Base-by-base conservation (phyloP, 495 filamentous ascomycete species). In the Cercophora newfieldiana region DNA sequence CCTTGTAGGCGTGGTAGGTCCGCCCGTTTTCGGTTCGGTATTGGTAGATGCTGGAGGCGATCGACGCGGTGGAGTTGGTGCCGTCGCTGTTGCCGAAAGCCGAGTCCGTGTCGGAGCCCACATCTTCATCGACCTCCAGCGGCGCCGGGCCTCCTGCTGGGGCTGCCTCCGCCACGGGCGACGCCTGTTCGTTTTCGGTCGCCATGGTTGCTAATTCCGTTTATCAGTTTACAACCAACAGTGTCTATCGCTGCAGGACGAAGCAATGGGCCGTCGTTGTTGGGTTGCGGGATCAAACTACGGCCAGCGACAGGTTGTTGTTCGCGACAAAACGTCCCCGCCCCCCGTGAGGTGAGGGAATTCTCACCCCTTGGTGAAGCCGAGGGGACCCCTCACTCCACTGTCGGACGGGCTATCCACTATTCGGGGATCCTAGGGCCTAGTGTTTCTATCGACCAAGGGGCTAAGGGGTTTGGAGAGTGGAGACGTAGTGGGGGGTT, bases 1-100 rank as follows among this genome's bases (percentile, higher is more conserved):
- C 76, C 67, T 77, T 79, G 65, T 77, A 84, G 50, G 77, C 77
- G 58, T 84, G 81, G 63, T 85, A 85, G 12, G 79, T 77, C 48
- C 83, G 77, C 14, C 82, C 82, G 69, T 85, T 85, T 67, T 85
- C 79, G 12, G 55, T 29, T 2, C 72, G 62, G 59, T 70, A 75
- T 7, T 69, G n/a, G 57, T 68, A 67, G 31, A 75, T 68, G 69
- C 29, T 55, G 49, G 50, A 63, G 2, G 50, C 26, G 50, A 63
- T 26, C 0, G 61, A 63, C 16, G 54, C 54, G 1, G 61, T 55
- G 0, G 61, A 51, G 50, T 28, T 21, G 50, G 26, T 63, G 8
- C 24, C 61, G 30, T 31, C 37, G 50, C 50, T 50, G 30, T 30
- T 26, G 50, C 50, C 61, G 12, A 55, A 29, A 14, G 22, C 3